Percentiles rank a stretch among this genome's conserved stretches.
phyloP scores from a whole-genome alignment of 1,139 yeast genomes.

The Yamadazyma buinensis region DNA sequence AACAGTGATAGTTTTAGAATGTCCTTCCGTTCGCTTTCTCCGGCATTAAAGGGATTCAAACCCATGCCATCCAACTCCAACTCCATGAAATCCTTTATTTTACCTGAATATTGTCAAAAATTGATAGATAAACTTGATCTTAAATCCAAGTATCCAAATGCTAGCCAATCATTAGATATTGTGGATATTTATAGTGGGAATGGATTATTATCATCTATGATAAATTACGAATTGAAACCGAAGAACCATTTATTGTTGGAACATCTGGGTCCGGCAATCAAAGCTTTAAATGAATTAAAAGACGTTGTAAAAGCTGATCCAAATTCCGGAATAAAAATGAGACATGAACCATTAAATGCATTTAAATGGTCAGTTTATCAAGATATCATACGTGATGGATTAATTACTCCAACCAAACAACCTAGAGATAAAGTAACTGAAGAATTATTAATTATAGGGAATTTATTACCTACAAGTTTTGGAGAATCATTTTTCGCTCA shows the following conservation, averaged over 20 bases:
- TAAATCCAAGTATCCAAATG: slow-evolving; percentile 36
- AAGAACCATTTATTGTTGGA: slow-evolving; percentile 58
- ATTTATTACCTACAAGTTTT: slow-evolving; percentile 41
- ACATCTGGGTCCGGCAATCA: slow-evolving; percentile 13
- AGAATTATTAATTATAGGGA: slow-evolving; percentile 61
- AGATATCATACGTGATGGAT: slow-evolving; percentile 37
- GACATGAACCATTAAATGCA: slow-evolving; percentile 43
- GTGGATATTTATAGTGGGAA: slow-evolving; percentile 63
- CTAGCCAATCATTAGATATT: slow-evolving; percentile 44
- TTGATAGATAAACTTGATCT: slow-evolving; percentile 44
- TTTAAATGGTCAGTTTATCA: slow-evolving; percentile 63
- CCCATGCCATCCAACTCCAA: slow-evolving; percentile 15
- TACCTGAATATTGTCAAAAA: slow-evolving; percentile 28
- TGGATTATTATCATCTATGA: slow-evolving; percentile 50
- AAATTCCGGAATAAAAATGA: slow-evolving; percentile 29
- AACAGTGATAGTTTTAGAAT: not conserved
- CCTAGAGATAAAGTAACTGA: slow-evolving; percentile 52
- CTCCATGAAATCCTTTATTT: slow-evolving; percentile 16
- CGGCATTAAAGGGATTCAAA: slow-evolving; percentile 19
- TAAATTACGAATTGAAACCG: slow-evolving; percentile 58
- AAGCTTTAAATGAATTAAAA: not conserved
- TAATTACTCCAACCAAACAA: slow-evolving; percentile 37
- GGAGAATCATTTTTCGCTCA: slow-evolving; percentile 76
- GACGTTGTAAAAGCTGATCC: slow-evolving; percentile 15
- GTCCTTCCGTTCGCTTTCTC: slow-evolving; percentile 27